Evolutionary conservation across 2,329 filamentous ascomycete species (phyloP).

Genomic region (Pseudocercospora pini-densiflorae): DNA sequence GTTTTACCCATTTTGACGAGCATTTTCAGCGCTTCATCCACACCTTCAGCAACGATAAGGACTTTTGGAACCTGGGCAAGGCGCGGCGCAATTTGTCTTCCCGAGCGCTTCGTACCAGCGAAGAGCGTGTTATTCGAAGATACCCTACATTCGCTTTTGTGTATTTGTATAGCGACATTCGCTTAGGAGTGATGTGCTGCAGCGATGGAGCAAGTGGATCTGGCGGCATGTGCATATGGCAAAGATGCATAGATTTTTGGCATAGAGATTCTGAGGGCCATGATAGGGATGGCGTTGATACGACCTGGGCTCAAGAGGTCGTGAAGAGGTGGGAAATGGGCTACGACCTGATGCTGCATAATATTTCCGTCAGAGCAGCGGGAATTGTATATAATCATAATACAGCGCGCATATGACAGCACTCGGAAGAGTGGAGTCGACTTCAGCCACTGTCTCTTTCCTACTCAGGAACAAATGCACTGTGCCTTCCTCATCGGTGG

Average conservation of each 20-base stretch:
- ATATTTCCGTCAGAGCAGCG: constrained; percentile 21
- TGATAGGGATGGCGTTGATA: constrained; percentile 1
- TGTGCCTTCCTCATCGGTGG: neutral
- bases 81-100: constrained; percentile 19
- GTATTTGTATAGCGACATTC: constrained; percentile 31
- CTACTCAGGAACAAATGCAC: neutral
- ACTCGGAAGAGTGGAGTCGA: constrained; percentile 6
- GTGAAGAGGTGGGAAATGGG: constrained; percentile 15
- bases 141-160: constrained; percentile 35
- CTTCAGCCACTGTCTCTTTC: neutral
- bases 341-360: constrained; percentile 27
- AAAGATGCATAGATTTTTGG: constrained; percentile 22
- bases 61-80: constrained; percentile 15
- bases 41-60: constrained; percentile 16
- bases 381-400: constrained; percentile 31
- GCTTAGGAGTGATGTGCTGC: constrained; percentile 23
- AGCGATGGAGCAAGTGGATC: constrained; percentile 14
- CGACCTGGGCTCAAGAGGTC: neutral
- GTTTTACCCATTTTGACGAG: constrained; percentile 24
- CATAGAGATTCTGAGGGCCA: constrained; percentile 1
- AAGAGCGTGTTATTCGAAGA: constrained; percentile 21
- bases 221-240: constrained; percentile 19
- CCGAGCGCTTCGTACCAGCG: constrained; percentile 10
- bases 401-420: constrained; percentile 19
- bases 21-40: constrained; percentile 28